Evolutionary conservation across 495 filamentous ascomycete genomes (phyloP), one percentile per base, ranked within the genome.

Genomic region (Pseudomonodictys pantanalensis): DNA sequence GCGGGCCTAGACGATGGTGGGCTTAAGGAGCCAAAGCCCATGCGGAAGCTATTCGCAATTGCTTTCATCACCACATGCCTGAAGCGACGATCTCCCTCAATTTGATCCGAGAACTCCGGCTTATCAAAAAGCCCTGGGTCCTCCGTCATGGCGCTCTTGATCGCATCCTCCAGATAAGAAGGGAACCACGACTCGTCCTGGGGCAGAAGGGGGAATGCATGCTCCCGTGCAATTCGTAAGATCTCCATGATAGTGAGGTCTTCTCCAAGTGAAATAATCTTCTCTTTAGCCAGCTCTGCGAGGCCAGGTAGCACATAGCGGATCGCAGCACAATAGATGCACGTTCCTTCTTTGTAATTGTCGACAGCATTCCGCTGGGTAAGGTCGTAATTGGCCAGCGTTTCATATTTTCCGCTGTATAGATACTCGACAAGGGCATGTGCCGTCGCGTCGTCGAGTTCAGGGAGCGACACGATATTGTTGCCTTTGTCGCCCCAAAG

Each of bases 391-490:
- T 30, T 18, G 6, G 43, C n/a, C 15, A 62, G 33, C 8, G 52
- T 44, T 17, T 62, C 45, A 28, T 56, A 62, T 2, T 25, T 45
- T 9, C 52, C 59, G 4, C 52, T 56, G 38, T 62, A 56, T 0
- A 62, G 45, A 41, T 62, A 62, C 23, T 62, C 52, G 1, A 62
- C 52, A 8, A 62, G 28, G 1, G 45, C 52, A 52, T 62, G 59
- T 1, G 44, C 59, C 2, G 47, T 57, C 28, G 25, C 12, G 25
- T 62, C 45, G 18, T 62, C 59, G n/a, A 62, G 45, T 11, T 56
- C 52, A 8, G 59, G 59, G 11, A 62, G 52, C 2, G 44, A 6
- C 4, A 62, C 47, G 3, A 24, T 29, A 23, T 49, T 32, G 29
- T 46, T 24, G 9, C 17, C 23, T 25, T 49, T 48, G 11, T 39